Percentiles rank a stretch among this genome's conserved stretches.
phyloP scores from a whole-genome alignment of 108 stramenopile genomes.

The Cylindrotheca fusiformis region DNA sequence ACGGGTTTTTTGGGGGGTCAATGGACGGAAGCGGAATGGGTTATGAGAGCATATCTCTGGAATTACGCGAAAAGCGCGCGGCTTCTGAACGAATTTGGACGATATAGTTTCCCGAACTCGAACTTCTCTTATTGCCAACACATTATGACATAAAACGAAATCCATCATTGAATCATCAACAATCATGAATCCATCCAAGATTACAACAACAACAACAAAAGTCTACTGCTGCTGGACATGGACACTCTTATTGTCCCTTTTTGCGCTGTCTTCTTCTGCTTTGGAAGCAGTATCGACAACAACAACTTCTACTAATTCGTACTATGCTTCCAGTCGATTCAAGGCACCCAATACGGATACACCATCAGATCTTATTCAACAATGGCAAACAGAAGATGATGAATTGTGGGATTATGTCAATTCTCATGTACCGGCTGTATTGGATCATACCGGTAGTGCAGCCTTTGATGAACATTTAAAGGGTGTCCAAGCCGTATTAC shows the following conservation, averaged over 20 bases:
- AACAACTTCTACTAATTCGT: background rate
- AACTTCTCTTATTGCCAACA: too few species aligned
- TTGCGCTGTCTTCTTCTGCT: background rate
- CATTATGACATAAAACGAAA: too few species aligned
- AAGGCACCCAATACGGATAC: slow-evolving; percentile 61
- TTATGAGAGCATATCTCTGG: too few species aligned
- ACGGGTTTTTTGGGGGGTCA: too few species aligned
- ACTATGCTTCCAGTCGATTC: slow-evolving; percentile 24
- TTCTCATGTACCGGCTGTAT: slow-evolving; percentile 51
- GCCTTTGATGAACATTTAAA: slow-evolving; percentile 71
- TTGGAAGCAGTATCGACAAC: background rate
- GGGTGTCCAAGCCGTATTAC: slow-evolving; percentile 62
- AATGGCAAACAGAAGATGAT: slow-evolving; percentile 48
- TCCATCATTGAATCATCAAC: background rate
- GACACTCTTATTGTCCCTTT: background rate
- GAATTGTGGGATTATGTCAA: slow-evolving; percentile 48
- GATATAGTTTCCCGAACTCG: too few species aligned
- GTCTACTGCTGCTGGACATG: background rate
- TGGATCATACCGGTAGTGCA: slow-evolving; percentile 65
- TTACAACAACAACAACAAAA: background rate
- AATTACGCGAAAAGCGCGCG: too few species aligned
- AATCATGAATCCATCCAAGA: background rate
- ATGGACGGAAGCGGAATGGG: too few species aligned
- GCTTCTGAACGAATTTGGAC: too few species aligned
- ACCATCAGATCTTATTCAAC: slow-evolving; percentile 14